phyloP scores from a whole-genome alignment of 1,284 basidiomycete genomes.

The Paramarasmius palmivorus region DNA sequence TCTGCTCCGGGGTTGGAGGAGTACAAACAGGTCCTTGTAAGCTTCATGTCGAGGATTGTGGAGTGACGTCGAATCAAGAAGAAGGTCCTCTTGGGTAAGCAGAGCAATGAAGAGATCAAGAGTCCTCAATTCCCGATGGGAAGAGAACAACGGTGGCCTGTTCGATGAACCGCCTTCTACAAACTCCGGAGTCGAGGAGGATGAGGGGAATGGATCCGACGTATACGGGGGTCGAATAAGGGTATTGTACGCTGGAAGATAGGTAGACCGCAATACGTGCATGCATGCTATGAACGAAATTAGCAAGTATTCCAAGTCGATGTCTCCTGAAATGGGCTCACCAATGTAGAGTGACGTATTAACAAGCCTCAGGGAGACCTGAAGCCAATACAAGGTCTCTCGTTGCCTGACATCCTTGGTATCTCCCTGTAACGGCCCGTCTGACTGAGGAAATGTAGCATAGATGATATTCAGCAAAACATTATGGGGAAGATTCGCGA shows the following conservation, averaged over 20 bases:
- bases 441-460: conserved; percentile 49
- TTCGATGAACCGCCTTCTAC: no score
- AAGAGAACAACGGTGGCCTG: conserved; percentile 24
- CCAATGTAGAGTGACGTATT: conserved; percentile 66
- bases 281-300: conserved; percentile 55
- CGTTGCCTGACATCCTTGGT: conserved; percentile 41
- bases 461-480: conserved; percentile 66
- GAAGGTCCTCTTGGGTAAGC: conserved; percentile 75
- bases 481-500: conserved; percentile 47
- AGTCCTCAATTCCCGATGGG: conserved; percentile 68
- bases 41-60: conserved; percentile 72
- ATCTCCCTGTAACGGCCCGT: conserved; percentile 41
- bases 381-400: conserved; percentile 69
- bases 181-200: neutral
- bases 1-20: conserved; percentile 68
- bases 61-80: conserved; percentile 67
- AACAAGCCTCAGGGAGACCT: conserved; percentile 61
- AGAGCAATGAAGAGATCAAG: conserved; percentile 77
- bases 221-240: conserved; percentile 67
- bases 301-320: neutral
- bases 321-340: conserved; percentile 21
- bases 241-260: conserved; percentile 62
- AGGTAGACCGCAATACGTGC: conserved; percentile 75
- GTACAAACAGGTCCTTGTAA: conserved; percentile 75
- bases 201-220: conserved; percentile 70